Percentiles rank a stretch among this genome's conserved stretches.
These are phyloP conservation scores for Ambrosiella cleistominuta DNA, from an alignment of 2,329 filamentous ascomycete species.

Conservation along the genomic window DNA sequence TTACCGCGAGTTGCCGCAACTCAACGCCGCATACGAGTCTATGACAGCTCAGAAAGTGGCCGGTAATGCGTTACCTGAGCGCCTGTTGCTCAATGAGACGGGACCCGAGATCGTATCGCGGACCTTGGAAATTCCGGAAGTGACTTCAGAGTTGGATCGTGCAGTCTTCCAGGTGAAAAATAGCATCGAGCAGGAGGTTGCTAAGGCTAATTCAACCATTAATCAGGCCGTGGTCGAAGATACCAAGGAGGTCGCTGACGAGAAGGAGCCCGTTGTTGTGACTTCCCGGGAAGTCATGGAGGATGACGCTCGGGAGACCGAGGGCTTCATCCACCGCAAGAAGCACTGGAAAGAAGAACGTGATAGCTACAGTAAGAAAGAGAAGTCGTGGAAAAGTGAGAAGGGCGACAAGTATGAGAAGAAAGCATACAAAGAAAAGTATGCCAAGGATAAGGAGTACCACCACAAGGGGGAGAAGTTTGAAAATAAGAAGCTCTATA, in stretches of 20 bases:
- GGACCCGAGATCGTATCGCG: slow-evolving; percentile 22
- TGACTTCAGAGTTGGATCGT: slow-evolving; percentile 55
- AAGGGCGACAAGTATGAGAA: slow-evolving; percentile 5
- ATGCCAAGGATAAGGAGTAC: not conserved
- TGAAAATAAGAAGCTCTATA: slow-evolving; percentile 2
- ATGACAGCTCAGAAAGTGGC: not conserved
- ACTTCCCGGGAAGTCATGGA: not conserved
- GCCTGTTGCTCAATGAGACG: slow-evolving; percentile 14
- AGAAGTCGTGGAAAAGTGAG: not conserved
- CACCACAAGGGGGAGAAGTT: slow-evolving; percentile 1
- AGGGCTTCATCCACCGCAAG: not conserved
- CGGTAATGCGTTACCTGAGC: slow-evolving; percentile 10
- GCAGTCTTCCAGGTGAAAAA: slow-evolving; percentile 57
- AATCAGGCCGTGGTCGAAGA: not conserved
- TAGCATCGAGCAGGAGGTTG: slow-evolving; percentile 24
- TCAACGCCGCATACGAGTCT: slow-evolving; percentile 56
- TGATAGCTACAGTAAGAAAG: not conserved
- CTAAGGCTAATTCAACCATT: not conserved
- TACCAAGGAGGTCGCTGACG: not conserved
- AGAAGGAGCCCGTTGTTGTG: not conserved
- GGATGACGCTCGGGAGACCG: not conserved
- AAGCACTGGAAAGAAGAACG: slow-evolving; percentile 2
- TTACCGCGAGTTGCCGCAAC: slow-evolving; percentile 43
- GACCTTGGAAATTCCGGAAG: slow-evolving; percentile 47
- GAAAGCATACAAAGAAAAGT: not conserved